Evolutionary conservation across 495 filamentous ascomycete genomes (phyloP).

Genomic region (Elasticomyces elasticus): DNA sequence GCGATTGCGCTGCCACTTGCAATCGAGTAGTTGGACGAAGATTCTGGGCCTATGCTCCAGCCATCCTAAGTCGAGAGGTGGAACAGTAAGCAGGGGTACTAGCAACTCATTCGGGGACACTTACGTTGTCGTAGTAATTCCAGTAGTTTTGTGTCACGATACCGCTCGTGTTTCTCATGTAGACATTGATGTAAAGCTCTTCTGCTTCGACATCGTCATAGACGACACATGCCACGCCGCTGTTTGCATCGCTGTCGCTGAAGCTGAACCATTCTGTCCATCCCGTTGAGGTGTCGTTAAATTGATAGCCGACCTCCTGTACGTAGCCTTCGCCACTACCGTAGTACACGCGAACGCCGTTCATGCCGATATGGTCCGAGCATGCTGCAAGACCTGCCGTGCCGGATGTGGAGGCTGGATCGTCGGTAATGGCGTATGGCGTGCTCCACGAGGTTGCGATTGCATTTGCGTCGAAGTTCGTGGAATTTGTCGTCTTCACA

Average conservation of each 20-base stretch:
- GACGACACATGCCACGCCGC: conserved; percentile 10
- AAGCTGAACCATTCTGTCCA: not conserved
- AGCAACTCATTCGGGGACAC: no score
- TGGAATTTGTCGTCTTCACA: conserved; percentile 1
- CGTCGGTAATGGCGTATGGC: not conserved
- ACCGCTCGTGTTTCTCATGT: conserved; percentile 1
- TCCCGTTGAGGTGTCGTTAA: not conserved
- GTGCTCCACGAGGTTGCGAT: not conserved
- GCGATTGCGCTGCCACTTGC: conserved; percentile 4
- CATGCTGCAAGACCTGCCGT: conserved; percentile 12
- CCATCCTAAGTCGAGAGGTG: not conserved
- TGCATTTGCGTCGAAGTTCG: not conserved
- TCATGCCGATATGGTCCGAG: conserved; percentile 3
- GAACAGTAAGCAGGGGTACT: not conserved
- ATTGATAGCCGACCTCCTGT: conserved; percentile 3
- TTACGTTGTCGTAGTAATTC: no score
- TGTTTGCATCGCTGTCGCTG: conserved; percentile 5
- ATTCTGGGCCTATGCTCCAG: not conserved
- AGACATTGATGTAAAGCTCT: conserved; percentile 5
- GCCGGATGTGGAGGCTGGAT: not conserved
- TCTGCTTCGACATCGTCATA: not conserved
- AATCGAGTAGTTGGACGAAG: conserved; percentile 1
- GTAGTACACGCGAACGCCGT: conserved; percentile 12
- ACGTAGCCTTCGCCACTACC: not conserved
- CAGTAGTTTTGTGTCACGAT: not conserved